Conservation (phyloP, 495 filamentous ascomycete genomes). For the Xylaria longipes region DNA sequence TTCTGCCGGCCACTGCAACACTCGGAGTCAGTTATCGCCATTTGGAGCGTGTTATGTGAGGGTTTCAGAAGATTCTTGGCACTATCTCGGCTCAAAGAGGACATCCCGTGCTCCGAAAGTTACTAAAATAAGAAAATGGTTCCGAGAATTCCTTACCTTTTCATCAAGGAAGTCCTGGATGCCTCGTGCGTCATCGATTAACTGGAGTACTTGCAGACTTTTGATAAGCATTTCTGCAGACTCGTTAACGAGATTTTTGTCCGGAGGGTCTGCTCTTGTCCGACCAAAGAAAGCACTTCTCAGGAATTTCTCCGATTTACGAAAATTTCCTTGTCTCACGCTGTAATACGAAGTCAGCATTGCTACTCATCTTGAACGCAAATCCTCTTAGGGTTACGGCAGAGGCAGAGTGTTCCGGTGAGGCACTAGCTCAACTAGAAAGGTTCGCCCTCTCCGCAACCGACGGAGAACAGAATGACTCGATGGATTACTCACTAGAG, state of each 20-base stretch:
- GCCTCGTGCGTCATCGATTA: constrained; percentile 33
- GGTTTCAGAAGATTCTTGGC: no score
- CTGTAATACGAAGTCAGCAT: neutral
- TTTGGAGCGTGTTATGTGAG: no score
- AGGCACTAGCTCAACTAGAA: neutral
- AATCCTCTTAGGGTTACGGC: neutral
- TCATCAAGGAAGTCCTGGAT: constrained; percentile 26
- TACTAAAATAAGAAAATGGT: no score
- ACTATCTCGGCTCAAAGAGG: no score
- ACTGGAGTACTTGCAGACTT: constrained; percentile 19
- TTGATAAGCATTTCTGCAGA: constrained; percentile 31
- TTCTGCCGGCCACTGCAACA: constrained; percentile 17
- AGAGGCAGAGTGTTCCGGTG: neutral
- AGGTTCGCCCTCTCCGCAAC: neutral
- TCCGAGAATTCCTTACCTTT: no score
- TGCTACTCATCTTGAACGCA: neutral
- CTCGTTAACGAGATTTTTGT: constrained; percentile 28
- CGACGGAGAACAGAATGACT: neutral
- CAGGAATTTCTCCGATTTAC: constrained; percentile 27
- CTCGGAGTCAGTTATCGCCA: no score
- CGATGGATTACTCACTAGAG: constrained; percentile 25
- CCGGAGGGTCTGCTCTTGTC: constrained; percentile 20
- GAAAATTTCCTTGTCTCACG: constrained; percentile 24
- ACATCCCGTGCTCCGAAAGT: no score
- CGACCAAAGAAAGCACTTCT: constrained; percentile 28